Evolutionary conservation across 257 asterid species (phyloP).

Genomic region (Solanum arcanum): DNA sequence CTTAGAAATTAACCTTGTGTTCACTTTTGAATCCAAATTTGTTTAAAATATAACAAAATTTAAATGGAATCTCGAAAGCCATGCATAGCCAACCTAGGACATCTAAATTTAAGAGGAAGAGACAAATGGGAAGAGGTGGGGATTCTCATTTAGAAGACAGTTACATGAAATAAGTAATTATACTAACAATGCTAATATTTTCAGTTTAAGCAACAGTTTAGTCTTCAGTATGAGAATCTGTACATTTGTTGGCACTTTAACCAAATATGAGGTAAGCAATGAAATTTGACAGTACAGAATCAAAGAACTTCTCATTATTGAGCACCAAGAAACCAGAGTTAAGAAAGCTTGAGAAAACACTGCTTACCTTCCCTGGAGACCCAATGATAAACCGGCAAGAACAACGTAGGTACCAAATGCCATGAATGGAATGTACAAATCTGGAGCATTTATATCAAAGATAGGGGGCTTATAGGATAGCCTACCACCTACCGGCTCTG

Average conservation of each 20-base stretch:
- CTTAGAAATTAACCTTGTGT: neutral
- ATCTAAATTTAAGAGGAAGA: neutral
- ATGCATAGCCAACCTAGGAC: neutral
- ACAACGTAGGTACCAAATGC: slow-evolving; percentile 30
- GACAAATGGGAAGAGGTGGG: neutral
- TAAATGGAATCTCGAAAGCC: neutral
- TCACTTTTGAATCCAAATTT: neutral
- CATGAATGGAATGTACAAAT: slow-evolving; percentile 27
- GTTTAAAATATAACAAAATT: neutral
- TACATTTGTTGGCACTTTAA: neutral
- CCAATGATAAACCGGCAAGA: slow-evolving; percentile 28
- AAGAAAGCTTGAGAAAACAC: neutral
- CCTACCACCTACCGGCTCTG: slow-evolving; percentile 18
- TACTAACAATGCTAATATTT: neutral
- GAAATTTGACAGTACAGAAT: neutral
- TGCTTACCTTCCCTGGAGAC: slow-evolving; percentile 33
- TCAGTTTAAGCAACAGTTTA: neutral
- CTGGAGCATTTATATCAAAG: slow-evolving; percentile 26
- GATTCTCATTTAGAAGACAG: neutral
- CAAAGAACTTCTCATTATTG: neutral
- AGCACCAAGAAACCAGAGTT: neutral
- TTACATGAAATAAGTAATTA: neutral
- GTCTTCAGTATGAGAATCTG: neutral
- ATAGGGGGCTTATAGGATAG: slow-evolving; percentile 22
- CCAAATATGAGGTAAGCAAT: neutral